These are phyloP conservation scores for Myxozyma vanderwaltii DNA, from an alignment of 805 yeast species.

Conservation along the genomic window DNA sequence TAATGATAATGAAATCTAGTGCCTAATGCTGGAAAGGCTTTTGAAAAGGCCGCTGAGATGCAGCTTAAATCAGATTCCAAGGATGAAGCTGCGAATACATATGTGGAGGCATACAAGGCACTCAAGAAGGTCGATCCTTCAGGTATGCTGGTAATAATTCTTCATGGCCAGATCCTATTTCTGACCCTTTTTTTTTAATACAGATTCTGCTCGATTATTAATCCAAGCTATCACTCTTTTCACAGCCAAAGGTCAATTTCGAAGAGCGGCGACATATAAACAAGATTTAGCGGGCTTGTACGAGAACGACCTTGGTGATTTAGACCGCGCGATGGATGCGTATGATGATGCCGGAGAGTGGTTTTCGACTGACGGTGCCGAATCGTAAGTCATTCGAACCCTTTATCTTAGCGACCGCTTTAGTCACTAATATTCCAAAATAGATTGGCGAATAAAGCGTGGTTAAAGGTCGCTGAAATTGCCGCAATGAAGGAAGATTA, in stretches of 20 bases:
- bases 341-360: slow-evolving; percentile 96
- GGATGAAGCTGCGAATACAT: slow-evolving; percentile 89
- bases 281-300: slow-evolving; percentile 86
- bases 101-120: slow-evolving; percentile 87
- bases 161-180: neutral
- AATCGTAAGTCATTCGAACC: slow-evolving; percentile 51
- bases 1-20: slow-evolving; percentile 38
- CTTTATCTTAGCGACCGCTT: neutral
- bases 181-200: slow-evolving; percentile 18
- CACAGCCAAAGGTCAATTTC: slow-evolving; percentile 88
- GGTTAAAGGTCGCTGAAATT: slow-evolving; percentile 85
- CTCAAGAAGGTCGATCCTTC: slow-evolving; percentile 71
- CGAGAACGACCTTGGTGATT: slow-evolving; percentile 72
- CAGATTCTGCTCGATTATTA: slow-evolving; percentile 73
- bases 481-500: slow-evolving; percentile 76
- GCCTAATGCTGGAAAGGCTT: slow-evolving; percentile 75
- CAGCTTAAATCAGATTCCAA: slow-evolving; percentile 73
- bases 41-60: slow-evolving; percentile 80
- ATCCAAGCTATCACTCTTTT: slow-evolving; percentile 78
- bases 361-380: slow-evolving; percentile 91
- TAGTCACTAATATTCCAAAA: neutral
- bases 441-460: slow-evolving; percentile 76
- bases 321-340: slow-evolving; percentile 66
- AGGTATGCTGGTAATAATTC: slow-evolving; percentile 27
- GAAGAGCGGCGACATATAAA: slow-evolving; percentile 93